A percentile compares a stretch with the other conserved stretches of the same genome.
Conservation (phyloP, 805 yeast species). For the Sugiyamaella marilandica region DNA sequence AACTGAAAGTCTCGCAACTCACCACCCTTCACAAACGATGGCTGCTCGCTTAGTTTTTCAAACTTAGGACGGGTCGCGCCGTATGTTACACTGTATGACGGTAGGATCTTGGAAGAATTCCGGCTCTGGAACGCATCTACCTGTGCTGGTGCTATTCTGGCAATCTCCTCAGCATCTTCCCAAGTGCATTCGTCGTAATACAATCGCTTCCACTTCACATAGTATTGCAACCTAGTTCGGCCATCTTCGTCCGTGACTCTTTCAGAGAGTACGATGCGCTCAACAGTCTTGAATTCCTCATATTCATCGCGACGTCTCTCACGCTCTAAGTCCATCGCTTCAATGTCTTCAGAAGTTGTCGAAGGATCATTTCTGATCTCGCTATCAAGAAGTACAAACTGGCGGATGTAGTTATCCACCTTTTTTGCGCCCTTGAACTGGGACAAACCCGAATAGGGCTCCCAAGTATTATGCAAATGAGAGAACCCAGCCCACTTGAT, state of each 20-base stretch:
- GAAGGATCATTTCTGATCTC: conserved; percentile 73
- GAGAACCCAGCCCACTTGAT: conserved; percentile 86
- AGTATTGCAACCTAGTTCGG: conserved; percentile 65
- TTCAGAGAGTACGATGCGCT: conserved; percentile 82
- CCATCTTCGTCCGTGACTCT: conserved; percentile 53
- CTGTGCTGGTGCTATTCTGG: conserved; percentile 73
- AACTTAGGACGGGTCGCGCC: conserved; percentile 75
- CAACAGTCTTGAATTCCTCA: conserved; percentile 79
- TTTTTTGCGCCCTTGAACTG: conserved; percentile 71
- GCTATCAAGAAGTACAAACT: conserved; percentile 64
- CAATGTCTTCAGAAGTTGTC: conserved; percentile 87
- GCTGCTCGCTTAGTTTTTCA: conserved; percentile 82
- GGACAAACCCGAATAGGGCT: conserved; percentile 47
- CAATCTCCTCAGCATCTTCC: conserved; percentile 90
- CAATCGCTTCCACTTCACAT: conserved; percentile 89
- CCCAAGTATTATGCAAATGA: conserved; percentile 96
- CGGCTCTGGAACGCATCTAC: conserved; percentile 81
- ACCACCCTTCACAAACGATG: conserved; percentile 83
- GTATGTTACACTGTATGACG: conserved; percentile 73
- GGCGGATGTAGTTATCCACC: conserved; percentile 85
- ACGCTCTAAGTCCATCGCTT: conserved; percentile 85
- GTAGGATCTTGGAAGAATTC: conserved; percentile 76
- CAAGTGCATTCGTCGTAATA: conserved; percentile 95
- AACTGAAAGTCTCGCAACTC: conserved; percentile 94
- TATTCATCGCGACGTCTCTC: conserved; percentile 81